Evolutionary conservation across 495 filamentous ascomycete genomes (phyloP).

Genomic region (Daldinia decipiens): DNA sequence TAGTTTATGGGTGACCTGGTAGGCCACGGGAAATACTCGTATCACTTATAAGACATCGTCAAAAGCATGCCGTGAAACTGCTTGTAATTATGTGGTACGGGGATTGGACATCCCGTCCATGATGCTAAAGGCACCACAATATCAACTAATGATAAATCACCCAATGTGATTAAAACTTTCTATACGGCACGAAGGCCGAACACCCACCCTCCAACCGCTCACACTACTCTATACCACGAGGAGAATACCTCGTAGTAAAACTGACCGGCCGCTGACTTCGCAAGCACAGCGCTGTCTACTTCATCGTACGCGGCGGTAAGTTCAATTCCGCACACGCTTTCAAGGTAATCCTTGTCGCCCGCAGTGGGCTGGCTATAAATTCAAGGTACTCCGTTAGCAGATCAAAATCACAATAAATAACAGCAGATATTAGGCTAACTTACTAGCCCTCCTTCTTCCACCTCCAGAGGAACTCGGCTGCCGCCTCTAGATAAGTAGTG

Average conservation of each 20-base stretch:
- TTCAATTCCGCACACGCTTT: rapidly evolving
- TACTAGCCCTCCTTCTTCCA: background rate
- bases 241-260: background rate
- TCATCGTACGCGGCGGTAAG: background rate
- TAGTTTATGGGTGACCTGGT: background rate
- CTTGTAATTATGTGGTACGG: background rate
- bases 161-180: background rate
- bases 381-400: background rate
- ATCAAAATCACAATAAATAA: background rate
- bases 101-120: background rate
- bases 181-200: background rate
- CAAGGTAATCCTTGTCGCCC: background rate
- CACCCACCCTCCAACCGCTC: too few species aligned
- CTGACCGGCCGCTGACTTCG: background rate
- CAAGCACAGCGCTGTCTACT: background rate
- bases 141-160: background rate
- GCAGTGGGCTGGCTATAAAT: background rate
- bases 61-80: background rate
- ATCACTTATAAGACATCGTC: background rate
- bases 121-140: background rate
- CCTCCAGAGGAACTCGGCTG: background rate
- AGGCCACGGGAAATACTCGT: background rate
- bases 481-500: background rate
- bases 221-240: background rate
- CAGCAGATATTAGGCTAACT: background rate